These are phyloP conservation scores for Verticillium alfalfae DNA, from an alignment of 2,329 filamentous ascomycete genomes.

Conservation along the genomic window DNA sequence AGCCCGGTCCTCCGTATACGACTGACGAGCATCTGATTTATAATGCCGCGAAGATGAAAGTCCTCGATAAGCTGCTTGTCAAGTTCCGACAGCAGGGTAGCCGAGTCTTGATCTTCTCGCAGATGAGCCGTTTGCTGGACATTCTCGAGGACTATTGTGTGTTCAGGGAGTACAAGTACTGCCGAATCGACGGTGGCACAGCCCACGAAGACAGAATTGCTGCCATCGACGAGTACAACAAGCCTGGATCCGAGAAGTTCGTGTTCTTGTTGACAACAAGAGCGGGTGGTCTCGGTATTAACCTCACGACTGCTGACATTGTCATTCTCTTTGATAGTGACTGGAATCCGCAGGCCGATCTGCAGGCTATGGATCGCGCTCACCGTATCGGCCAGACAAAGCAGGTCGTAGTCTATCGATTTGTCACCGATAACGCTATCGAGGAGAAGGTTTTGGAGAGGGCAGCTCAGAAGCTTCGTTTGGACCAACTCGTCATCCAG, in stretches of 20 bases:
- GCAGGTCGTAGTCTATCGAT: slow-evolving; percentile 93
- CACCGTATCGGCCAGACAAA: slow-evolving; percentile 99
- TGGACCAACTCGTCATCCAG: slow-evolving; percentile 97
- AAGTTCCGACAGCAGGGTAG: slow-evolving; percentile 83
- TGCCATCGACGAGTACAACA: slow-evolving; percentile 98
- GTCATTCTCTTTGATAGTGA: slow-evolving; percentile 96
- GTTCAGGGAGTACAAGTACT: slow-evolving; percentile 91
- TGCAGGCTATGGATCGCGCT: slow-evolving; percentile 97
- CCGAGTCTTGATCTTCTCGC: slow-evolving; percentile 96
- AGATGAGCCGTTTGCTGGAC: slow-evolving; percentile 96
- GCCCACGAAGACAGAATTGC: slow-evolving; percentile 97
- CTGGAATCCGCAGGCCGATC: slow-evolving; percentile 97
- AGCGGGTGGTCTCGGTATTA: slow-evolving; percentile 94
- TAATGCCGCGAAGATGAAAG: slow-evolving; percentile 96
- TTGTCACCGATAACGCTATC: slow-evolving; percentile 96
- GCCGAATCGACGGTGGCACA: slow-evolving; percentile 92
- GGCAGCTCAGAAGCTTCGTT: slow-evolving; percentile 90
- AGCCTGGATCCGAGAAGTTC: slow-evolving; percentile 90
- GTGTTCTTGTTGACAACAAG: slow-evolving; percentile 92
- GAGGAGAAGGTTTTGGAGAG: slow-evolving; percentile 97
- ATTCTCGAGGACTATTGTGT: slow-evolving; percentile 98
- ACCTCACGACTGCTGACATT: slow-evolving; percentile 90
- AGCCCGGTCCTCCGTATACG: slow-evolving; percentile 94
- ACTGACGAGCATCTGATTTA: slow-evolving; percentile 93
- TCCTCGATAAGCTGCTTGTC: slow-evolving; percentile 85